These are phyloP conservation scores for Lactifluus hygrophoroides DNA, from an alignment of 768 basidiomycete genomes.

Conservation along the genomic window DNA sequence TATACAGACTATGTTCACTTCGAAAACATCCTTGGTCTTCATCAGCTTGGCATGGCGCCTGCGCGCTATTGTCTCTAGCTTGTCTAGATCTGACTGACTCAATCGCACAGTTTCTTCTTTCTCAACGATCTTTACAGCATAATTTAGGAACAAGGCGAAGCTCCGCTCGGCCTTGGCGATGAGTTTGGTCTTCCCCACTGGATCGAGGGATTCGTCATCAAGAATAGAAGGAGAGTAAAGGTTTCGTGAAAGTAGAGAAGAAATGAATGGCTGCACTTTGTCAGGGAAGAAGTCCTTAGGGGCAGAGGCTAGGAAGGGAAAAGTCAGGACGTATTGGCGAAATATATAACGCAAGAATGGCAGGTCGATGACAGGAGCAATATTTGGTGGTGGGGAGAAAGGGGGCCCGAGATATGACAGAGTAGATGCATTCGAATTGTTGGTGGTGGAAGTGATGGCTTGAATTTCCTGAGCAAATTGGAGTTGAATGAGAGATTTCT, in stretches of 20 bases:
- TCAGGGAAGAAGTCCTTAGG: constrained; percentile 88
- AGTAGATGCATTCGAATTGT: constrained; percentile 43
- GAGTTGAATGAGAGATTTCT: constrained; percentile 87
- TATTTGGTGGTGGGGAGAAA: constrained; percentile 63
- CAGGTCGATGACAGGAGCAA: constrained; percentile 54
- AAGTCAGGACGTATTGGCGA: constrained; percentile 86
- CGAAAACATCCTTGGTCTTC: constrained; percentile 53
- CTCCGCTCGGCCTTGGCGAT: constrained; percentile 79
- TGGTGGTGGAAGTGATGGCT: constrained; percentile 43
- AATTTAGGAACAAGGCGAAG: constrained; percentile 68
- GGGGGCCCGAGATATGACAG: constrained; percentile 86
- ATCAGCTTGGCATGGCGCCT: constrained; percentile 45
- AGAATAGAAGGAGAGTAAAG: constrained; percentile 53
- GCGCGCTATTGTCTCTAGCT: constrained; percentile 63
- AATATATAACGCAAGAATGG: constrained; percentile 89
- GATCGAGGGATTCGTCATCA: constrained; percentile 44
- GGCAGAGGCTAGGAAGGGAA: constrained; percentile 88
- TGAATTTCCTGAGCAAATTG: constrained; percentile 78
- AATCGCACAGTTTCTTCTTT: constrained; percentile 87
- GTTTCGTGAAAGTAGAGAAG: constrained; percentile 73
- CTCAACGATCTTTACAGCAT: constrained; percentile 76
- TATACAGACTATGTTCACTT: constrained; percentile 88
- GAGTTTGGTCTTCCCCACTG: constrained; percentile 55
- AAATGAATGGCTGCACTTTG: constrained; percentile 92
- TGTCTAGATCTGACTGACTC: constrained; percentile 73